phyloP scores from a whole-genome alignment of 441 rosid species.

The Aquilaria agallochum region DNA sequence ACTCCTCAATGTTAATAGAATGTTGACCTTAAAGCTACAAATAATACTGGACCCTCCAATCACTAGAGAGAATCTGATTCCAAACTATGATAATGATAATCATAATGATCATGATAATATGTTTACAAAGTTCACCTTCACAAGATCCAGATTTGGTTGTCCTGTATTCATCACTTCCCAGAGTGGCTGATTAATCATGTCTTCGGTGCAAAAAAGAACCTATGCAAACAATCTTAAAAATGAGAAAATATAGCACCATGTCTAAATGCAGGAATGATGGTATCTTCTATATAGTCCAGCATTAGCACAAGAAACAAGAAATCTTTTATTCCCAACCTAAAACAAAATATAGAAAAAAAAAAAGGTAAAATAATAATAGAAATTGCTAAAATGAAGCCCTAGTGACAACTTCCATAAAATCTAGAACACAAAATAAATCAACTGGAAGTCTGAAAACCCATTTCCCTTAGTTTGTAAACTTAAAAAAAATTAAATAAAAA shows the following conservation, averaged over 20 bases:
- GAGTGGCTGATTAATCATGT: constrained; percentile 64
- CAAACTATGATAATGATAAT: too few species aligned
- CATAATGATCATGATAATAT: too few species aligned
- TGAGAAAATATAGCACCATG: constrained; percentile 5
- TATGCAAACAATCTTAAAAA: constrained; percentile 17
- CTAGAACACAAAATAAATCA: too few species aligned
- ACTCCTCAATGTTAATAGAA: too few species aligned
- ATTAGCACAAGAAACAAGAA: neutral
- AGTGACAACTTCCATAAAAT: too few species aligned
- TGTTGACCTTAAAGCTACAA: too few species aligned
- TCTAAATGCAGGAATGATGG: neutral
- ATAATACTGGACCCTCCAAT: too few species aligned
- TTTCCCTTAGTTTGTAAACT: too few species aligned
- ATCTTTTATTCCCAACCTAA: neutral
- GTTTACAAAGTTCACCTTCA: constrained; percentile 39
- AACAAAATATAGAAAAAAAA: neutral
- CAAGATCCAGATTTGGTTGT: constrained; percentile 53
- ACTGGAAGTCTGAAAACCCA: too few species aligned
- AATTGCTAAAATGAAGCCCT: neutral
- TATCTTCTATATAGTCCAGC: neutral
- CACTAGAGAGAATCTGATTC: too few species aligned
- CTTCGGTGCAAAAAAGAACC: constrained; percentile 71
- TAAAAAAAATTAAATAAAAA: too few species aligned
- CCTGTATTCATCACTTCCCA: constrained; percentile 74
- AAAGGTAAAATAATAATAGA: neutral